Evolutionary conservation across 78 protist genomes (phyloP).

Genomic region (Dictyostelium purpureum): DNA sequence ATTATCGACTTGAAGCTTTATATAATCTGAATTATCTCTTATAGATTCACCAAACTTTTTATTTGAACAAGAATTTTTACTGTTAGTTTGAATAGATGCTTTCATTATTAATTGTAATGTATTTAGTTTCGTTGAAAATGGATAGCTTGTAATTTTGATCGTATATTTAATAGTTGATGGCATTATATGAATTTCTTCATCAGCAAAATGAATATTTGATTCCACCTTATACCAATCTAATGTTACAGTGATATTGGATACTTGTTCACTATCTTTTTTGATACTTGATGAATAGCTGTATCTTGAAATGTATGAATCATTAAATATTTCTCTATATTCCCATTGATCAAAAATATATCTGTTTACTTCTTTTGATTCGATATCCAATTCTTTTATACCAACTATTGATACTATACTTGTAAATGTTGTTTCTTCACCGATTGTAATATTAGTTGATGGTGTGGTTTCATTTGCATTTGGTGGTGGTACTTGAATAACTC

Average conservation of each 20-base stretch:
- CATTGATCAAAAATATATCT: neutral
- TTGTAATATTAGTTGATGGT: no score
- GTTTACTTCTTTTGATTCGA: neutral
- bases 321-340: neutral
- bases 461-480: neutral
- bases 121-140: neutral
- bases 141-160: neutral
- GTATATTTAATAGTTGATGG: constrained; percentile 6
- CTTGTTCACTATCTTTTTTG: neutral
- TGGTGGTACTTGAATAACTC: neutral
- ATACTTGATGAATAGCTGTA: no score
- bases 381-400: neutral
- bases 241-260: neutral
- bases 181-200: neutral
- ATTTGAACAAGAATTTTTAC: neutral
- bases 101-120: constrained; percentile 10
- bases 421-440: no score
- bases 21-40: neutral
- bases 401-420: neutral
- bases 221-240: neutral
- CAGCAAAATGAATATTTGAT: neutral
- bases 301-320: no score
- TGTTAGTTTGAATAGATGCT: neutral
- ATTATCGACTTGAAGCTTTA: neutral
- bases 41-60: neutral